Evolutionary conservation across 805 yeast genomes (phyloP).

Genomic region (Saccharomycopsis schoenii): DNA sequence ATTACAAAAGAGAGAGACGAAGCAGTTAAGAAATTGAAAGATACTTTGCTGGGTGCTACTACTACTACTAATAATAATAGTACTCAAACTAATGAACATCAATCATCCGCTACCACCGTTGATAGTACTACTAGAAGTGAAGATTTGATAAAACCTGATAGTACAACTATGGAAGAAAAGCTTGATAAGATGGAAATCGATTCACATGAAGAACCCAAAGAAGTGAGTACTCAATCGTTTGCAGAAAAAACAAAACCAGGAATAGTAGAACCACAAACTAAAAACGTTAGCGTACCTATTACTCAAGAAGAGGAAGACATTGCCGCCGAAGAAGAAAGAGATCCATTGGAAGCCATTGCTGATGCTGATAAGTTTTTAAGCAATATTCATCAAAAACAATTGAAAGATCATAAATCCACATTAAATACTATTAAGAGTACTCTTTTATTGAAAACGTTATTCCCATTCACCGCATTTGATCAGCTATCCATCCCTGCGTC

Average conservation of each 20-base stretch:
- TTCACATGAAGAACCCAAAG: neutral
- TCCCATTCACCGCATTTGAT: slow-evolving; percentile 11
- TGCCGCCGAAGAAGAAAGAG: neutral
- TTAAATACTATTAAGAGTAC: slow-evolving; percentile 13
- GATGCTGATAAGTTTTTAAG: slow-evolving; percentile 17
- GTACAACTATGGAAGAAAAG: slow-evolving; percentile 2
- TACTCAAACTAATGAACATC: neutral
- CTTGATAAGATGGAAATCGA: slow-evolving; percentile 15
- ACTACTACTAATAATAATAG: neutral
- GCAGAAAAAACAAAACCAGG: neutral
- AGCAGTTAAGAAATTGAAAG: slow-evolving; percentile 51
- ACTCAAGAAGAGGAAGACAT: neutral
- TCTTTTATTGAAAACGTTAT: slow-evolving; percentile 1
- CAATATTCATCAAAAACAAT: slow-evolving; percentile 15
- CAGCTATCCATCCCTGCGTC: slow-evolving; percentile 2
- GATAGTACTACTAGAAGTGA: neutral
- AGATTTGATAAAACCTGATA: neutral
- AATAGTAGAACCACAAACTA: neutral
- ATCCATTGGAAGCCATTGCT: slow-evolving; percentile 5
- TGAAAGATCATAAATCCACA: slow-evolving; percentile 15
- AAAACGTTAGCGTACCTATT: neutral
- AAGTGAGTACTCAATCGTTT: neutral
- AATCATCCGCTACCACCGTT: neutral
- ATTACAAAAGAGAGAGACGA: slow-evolving; percentile 71
- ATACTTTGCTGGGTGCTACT: slow-evolving; percentile 8